Evolutionary conservation across 2,329 filamentous ascomycete genomes (phyloP), one percentile per base, ranked within the genome.

Genomic region (Fonsecaea monophora): DNA sequence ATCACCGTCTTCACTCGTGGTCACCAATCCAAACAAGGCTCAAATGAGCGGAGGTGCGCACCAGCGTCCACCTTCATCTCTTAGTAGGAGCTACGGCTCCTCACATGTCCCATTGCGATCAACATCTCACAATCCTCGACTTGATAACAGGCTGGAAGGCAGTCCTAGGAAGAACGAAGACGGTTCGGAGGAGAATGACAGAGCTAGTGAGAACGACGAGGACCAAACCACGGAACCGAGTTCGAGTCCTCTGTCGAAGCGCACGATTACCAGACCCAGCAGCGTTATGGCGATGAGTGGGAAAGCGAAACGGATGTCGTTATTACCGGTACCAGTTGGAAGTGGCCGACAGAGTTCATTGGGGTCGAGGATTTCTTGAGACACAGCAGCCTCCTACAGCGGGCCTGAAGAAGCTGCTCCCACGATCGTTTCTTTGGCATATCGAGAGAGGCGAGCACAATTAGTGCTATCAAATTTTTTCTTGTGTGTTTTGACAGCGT

Each of bases 241-340:
- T 50, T 72, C 70, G 34, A 72, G 71, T 65, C 72, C 72, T 25
- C 59, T 72, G 56, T 71, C 71, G 7, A 71, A 67, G 62, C 68
- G 70, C 56, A 72, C 68, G 10, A 69, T 71, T 35, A 72, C 71
- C 9, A 64, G 72, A 65, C 72, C 72, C 25, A 68, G 69, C 55
- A 72, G 70, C 64, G 68, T 68, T n/a, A 34, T 70, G 42, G 67
- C 67, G 18, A 72, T 67, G 65, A 70, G 64, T 34, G 71, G 70
- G 21, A 73, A 73, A 59, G 61, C 68, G 34, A 68, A 70, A 58
- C 71, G 72, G 25, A 69, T 74, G 72, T 69, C 72, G 25, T 67
- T 72, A 32, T 59, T 74, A 21, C 72, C 72, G 18, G 66, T 72
- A 9, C 68, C 68, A 8, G 61, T 64, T 21, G 68, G 66, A 15